phyloP scores from a whole-genome alignment of 805 yeast genomes.

The Naumovozyma castellii region DNA sequence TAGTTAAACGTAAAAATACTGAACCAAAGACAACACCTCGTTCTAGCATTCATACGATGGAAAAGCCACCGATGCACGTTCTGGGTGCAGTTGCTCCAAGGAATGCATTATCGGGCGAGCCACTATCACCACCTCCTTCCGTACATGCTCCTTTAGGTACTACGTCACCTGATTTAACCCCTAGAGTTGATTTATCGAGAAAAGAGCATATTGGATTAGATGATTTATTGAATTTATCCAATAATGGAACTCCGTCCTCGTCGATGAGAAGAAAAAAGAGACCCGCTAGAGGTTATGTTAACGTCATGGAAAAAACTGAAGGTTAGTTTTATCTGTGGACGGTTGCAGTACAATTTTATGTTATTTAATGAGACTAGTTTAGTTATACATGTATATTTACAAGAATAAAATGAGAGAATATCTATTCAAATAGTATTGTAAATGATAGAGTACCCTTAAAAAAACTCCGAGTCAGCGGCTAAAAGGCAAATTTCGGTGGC shows the following conservation, averaged over 20 bases:
- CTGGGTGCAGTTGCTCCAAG: conserved; percentile 27
- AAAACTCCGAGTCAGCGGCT: no score
- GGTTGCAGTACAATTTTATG: neutral
- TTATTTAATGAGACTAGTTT: neutral
- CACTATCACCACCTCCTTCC: conserved; percentile 7
- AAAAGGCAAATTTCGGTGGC: no score
- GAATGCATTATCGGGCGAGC: conserved; percentile 30
- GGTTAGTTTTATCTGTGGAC: conserved; percentile 10
- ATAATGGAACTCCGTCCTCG: conserved; percentile 13
- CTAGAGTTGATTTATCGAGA: conserved; percentile 23
- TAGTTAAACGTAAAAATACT: conserved; percentile 32
- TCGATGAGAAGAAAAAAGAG: conserved; percentile 34
- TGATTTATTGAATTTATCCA: conserved; percentile 34
- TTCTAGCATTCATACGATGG: conserved; percentile 26
- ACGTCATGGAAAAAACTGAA: conserved; percentile 42
- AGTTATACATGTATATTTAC: neutral
- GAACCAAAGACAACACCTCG: conserved; percentile 31
- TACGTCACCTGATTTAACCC: conserved; percentile 11
- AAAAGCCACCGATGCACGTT: conserved; percentile 22
- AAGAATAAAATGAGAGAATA: neutral
- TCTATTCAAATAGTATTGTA: neutral
- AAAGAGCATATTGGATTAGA: conserved; percentile 37
- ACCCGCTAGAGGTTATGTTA: conserved; percentile 54
- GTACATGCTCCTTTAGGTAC: conserved; percentile 5
- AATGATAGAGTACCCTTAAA: no score